Percentiles rank a stretch among this genome's conserved stretches.
Conservation (phyloP, 2,329 filamentous ascomycete species). For the Cladophialophora chaetospira region DNA sequence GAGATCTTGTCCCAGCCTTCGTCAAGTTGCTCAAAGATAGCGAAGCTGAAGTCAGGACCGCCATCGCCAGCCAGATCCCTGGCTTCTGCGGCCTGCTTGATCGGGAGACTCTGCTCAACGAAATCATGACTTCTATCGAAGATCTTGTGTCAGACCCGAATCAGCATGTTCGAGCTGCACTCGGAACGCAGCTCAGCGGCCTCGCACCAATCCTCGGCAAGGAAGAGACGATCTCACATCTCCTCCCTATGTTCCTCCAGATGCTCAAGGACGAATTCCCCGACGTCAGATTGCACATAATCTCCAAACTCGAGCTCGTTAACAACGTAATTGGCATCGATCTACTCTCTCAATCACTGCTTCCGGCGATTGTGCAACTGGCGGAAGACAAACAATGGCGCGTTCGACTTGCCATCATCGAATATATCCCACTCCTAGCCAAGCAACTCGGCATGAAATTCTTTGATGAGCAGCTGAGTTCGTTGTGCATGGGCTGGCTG, state of each 20-base stretch:
- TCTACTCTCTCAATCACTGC: constrained; percentile 89
- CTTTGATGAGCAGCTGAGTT: constrained; percentile 96
- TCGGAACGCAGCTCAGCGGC: constrained; percentile 95
- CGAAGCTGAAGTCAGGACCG: constrained; percentile 94
- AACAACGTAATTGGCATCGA: constrained; percentile 99
- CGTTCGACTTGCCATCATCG: constrained; percentile 95
- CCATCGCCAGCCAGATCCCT: constrained; percentile 95
- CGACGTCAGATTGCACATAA: constrained; percentile 96
- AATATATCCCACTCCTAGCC: constrained; percentile 95
- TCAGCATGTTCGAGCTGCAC: constrained; percentile 91
- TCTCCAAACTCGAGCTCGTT: constrained; percentile 98
- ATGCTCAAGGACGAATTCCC: constrained; percentile 99
- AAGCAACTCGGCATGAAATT: constrained; percentile 95
- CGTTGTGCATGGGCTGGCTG: constrained; percentile 96
- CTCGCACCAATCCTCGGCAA: constrained; percentile 96
- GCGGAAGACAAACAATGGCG: constrained; percentile 97
- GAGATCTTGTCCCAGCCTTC: constrained; percentile 93
- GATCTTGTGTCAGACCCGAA: constrained; percentile 94
- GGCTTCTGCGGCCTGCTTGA: constrained; percentile 93
- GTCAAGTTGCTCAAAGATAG: constrained; percentile 97
- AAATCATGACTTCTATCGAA: constrained; percentile 95
- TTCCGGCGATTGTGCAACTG: constrained; percentile 94
- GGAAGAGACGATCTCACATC: constrained; percentile 96
- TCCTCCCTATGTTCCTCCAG: constrained; percentile 97
- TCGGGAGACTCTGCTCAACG: constrained; percentile 81